phyloP scores from a whole-genome alignment of 1,284 basidiomycete species.

The Pseudozyma thailandica region DNA sequence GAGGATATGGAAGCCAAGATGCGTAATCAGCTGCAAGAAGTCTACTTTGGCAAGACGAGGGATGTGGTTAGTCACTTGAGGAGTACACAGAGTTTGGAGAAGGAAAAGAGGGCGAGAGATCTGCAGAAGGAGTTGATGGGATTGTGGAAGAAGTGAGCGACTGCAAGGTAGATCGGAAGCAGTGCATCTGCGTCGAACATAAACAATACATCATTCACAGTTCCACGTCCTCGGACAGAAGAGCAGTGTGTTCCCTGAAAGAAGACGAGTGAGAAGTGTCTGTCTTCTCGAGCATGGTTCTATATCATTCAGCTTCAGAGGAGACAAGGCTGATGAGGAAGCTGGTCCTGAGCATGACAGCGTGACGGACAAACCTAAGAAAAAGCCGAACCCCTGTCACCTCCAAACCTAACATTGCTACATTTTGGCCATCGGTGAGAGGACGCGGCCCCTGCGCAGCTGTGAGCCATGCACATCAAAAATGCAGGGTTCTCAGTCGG shows the following conservation, averaged over 20 bases:
- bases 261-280: neutral
- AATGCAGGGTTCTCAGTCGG: slow-evolving; percentile 31
- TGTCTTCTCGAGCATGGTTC: neutral
- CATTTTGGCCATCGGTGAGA: neutral
- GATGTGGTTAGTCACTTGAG: slow-evolving; percentile 92
- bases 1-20: slow-evolving; percentile 99
- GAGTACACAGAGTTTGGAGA: slow-evolving; percentile 85
- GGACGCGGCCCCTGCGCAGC: slow-evolving; percentile 18
- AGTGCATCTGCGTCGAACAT: too few relatives aligned
- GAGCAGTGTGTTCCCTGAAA: too few relatives aligned
- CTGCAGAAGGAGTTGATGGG: slow-evolving; percentile 94
- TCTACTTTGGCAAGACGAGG: slow-evolving; percentile 97
- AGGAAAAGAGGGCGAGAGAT: slow-evolving; percentile 81
- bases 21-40: slow-evolving; percentile 83
- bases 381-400: too few relatives aligned
- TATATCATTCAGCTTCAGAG: too few relatives aligned
- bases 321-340: too few relatives aligned
- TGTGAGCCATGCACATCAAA: neutral
- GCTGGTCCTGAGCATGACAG: too few relatives aligned
- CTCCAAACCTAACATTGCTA: too few relatives aligned
- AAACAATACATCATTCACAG: neutral
- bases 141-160: slow-evolving; percentile 62
- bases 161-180: neutral
- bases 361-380: too few relatives aligned
- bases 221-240: neutral